These are phyloP conservation scores for Cryptococcus jaspeensis DNA, from an alignment of 1,284 basidiomycete species.

Conservation along the genomic window DNA sequence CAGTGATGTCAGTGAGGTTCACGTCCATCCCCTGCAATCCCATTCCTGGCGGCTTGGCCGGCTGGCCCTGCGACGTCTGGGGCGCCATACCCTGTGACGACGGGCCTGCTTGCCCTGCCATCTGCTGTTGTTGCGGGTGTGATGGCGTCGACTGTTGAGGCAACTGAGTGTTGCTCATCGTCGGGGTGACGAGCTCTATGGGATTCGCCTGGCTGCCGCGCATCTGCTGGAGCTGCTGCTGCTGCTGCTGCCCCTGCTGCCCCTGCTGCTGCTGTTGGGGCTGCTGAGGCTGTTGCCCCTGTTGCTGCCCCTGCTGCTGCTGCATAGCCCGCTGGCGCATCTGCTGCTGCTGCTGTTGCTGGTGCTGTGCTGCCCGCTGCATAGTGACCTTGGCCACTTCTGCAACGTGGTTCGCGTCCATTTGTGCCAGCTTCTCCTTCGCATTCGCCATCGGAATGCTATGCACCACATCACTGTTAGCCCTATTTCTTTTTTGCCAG, in stretches of 20 bases:
- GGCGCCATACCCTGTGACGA: background rate
- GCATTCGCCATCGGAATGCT: conserved; percentile 12
- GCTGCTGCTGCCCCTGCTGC: background rate
- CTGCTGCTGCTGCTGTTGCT: conserved; percentile 5
- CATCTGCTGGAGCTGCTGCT: conserved; percentile 3
- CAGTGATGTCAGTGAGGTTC: conserved; percentile 15
- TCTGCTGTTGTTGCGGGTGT: conserved; percentile 8
- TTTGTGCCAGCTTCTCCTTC: conserved; percentile 4
- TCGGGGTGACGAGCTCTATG: conserved; percentile 19
- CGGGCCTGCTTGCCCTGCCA: background rate
- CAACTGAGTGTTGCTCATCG: conserved; percentile 10
- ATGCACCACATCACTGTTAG: background rate
- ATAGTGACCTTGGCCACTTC: conserved; percentile 13
- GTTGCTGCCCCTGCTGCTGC: background rate
- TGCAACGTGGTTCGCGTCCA: conserved; percentile 8
- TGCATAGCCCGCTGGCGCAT: background rate
- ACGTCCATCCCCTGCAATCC: background rate
- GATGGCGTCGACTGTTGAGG: conserved; percentile 7
- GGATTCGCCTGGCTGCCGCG: conserved; percentile 18
- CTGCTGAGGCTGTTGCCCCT: background rate
- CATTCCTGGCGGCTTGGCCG: conserved; percentile 15
- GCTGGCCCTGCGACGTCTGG: background rate
- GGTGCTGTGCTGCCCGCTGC: background rate
- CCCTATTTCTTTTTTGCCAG: background rate
- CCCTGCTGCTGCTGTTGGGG: background rate